Evolutionary conservation across 1,284 basidiomycete species (phyloP).

Genomic region (Ustilago curta): DNA sequence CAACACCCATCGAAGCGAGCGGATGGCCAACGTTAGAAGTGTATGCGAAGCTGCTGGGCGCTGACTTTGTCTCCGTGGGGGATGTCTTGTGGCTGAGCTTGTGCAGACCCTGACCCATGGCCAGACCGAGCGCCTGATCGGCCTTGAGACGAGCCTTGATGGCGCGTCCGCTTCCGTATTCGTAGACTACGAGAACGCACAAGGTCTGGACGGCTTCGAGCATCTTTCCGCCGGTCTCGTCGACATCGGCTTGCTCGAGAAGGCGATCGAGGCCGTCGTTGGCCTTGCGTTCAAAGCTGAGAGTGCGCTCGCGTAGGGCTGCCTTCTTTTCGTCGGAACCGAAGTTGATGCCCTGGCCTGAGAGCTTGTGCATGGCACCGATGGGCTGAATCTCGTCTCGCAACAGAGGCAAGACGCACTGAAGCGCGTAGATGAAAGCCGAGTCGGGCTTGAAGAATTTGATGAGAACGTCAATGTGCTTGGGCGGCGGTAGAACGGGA

Average conservation of each 20-base stretch:
- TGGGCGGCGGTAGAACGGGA: conserved; percentile 53
- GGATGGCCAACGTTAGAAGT: conserved; percentile 29
- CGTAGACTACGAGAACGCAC: conserved; percentile 58
- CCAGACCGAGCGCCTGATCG: conserved; percentile 63
- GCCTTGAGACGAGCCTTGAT: conserved; percentile 64
- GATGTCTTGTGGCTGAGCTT: conserved; percentile 43
- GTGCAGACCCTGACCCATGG: conserved; percentile 64
- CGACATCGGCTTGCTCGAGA: conserved; percentile 51
- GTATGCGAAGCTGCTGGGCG: conserved; percentile 46
- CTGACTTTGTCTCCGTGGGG: conserved; percentile 28
- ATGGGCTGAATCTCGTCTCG: conserved; percentile 54
- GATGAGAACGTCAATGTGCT: conserved; percentile 47
- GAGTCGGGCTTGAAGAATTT: conserved; percentile 47
- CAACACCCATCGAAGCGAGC: conserved; percentile 40
- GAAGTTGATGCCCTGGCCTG: conserved; percentile 54
- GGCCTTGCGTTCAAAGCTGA: conserved; percentile 52
- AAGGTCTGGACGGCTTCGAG: conserved; percentile 63
- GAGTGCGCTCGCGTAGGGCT: conserved; percentile 45
- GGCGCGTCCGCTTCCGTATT: conserved; percentile 62
- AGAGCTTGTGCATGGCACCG: conserved; percentile 41
- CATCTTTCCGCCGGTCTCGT: conserved; percentile 40
- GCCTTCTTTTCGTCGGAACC: conserved; percentile 53
- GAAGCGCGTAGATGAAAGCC: conserved; percentile 57
- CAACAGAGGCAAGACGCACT: conserved; percentile 57
- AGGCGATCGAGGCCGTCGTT: conserved; percentile 54